Percentiles rank a stretch among this genome's conserved stretches.
Evolutionary conservation across 164 flowering plant genomes (phyloP).

Genomic region (Liriodendron chinense): DNA sequence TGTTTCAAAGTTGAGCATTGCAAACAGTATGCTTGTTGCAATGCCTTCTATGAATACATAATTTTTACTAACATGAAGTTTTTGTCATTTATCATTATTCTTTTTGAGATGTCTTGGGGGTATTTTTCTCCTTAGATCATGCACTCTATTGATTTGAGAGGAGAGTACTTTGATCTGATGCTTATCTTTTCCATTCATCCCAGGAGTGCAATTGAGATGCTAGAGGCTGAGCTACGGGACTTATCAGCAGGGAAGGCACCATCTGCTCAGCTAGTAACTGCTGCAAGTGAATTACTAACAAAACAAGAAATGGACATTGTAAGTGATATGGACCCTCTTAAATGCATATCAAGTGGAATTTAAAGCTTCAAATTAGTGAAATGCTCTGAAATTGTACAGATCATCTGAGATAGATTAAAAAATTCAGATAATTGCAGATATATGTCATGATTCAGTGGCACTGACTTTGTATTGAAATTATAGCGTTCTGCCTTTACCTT

Average conservation of each 20-base stretch:
- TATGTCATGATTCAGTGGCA: background rate
- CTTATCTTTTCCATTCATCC: constrained; percentile 5
- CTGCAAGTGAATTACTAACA: constrained; percentile 16
- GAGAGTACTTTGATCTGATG: constrained; percentile 2
- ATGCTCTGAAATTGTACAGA: background rate
- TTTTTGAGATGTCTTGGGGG: constrained; percentile 1
- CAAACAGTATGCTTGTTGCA: too few species aligned
- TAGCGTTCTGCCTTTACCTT: background rate
- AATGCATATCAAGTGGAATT: background rate
- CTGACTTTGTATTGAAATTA: background rate
- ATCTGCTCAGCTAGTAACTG: constrained; percentile 23
- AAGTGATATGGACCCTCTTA: constrained; percentile 15
- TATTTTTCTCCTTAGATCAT: background rate
- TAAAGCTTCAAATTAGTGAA: background rate
- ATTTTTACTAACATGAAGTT: background rate
- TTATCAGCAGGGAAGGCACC: constrained; percentile 21
- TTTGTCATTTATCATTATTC: background rate
- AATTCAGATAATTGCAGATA: too few species aligned
- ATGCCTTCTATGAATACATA: background rate
- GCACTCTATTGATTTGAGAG: background rate
- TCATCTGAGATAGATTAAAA: background rate
- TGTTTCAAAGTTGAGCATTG: background rate
- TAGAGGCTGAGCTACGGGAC: constrained; percentile 62
- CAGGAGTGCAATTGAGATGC: constrained; percentile 84
- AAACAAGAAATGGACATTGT: constrained; percentile 41